Conservation (phyloP, 2,329 filamentous ascomycete genomes). For the Pochonia chlamydosporia region DNA sequence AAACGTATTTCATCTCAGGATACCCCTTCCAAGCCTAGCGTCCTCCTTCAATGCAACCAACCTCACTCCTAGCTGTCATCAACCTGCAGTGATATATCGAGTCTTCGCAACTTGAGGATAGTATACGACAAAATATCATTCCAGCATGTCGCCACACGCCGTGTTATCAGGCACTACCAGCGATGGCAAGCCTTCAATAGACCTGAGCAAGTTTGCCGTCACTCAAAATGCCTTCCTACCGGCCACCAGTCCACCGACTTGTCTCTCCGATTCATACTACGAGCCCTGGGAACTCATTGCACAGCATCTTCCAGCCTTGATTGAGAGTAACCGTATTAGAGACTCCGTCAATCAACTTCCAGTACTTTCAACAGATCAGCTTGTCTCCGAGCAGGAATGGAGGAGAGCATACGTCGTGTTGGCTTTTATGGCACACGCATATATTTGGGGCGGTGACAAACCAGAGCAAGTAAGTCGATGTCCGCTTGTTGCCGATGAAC, state of each 20-base stretch:
- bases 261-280: conserved; percentile 68
- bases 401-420: conserved; percentile 74
- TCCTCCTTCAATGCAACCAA: too few species aligned
- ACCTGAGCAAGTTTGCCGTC: conserved; percentile 31
- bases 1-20: not conserved
- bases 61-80: too few species aligned
- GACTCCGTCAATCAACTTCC: conserved; percentile 60
- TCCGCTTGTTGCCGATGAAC: too few species aligned
- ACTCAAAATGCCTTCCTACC: conserved; percentile 71
- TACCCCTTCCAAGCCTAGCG: not conserved
- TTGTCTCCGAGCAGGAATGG: conserved; percentile 68
- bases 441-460: conserved; percentile 80
- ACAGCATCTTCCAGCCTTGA: conserved; percentile 59
- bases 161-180: conserved; percentile 16
- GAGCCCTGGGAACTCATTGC: conserved; percentile 71
- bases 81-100: not conserved
- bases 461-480: conserved; percentile 66
- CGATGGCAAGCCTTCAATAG: conserved; percentile 14
- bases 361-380: conserved; percentile 58
- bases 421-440: conserved; percentile 74
- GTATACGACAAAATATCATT: too few species aligned
- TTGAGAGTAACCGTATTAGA: conserved; percentile 60
- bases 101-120: not conserved
- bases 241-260: conserved; percentile 56
- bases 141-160: conserved; percentile 38